Evolutionary conservation across 441 rosid genomes (phyloP), one percentile per base, ranked within the genome.

Genomic region (Gossypium gossypioides): DNA sequence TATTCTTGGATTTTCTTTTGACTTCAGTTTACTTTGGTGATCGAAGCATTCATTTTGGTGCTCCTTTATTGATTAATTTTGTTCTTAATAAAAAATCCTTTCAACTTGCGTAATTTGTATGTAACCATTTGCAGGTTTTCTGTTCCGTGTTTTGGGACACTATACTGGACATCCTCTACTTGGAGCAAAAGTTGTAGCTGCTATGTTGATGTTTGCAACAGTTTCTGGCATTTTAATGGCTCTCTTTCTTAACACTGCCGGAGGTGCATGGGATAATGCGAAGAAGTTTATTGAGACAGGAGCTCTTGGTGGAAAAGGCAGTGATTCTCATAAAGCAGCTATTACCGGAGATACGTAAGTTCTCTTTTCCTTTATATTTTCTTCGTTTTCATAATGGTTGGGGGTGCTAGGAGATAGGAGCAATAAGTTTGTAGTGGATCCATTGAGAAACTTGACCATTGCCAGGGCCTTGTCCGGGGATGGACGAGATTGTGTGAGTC

Each of bases 261-360:
- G 97, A 40, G 99, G 99, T 68, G 99, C 97, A 22, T 95, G 99
- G 99, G 97, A 91, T 84, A 92, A 95, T 78, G 98, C 98, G 0
- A 95, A 95, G 87, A 95, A 95, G 76, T 91, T 83, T 81, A 92
- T 95, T 0, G 99, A 95, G 81, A 95, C 97, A 0, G 97, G 97
- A 18, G 99, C 90, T 55, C 92, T 91, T 59, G 99, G 98, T 59
- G 99, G 97, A 75, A 95, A 95, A 80, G 97, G 99, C 71, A 95
- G 99, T 61, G 97, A 92, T 58, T 79, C 95, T 61, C 97, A 95
- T 78, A 95, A 92, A 86, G 99, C 99, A 64, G 99, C 99, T 32
- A 77, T 95, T 54, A 92, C 99, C 4, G 99, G 99, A 76, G 98
- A 95, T 64, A 95, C 97, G 97, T 91, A 87, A 89, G 98, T 81